phyloP scores from a whole-genome alignment of 2,329 filamentous ascomycete species.

The Ceratocystis cubensis region DNA sequence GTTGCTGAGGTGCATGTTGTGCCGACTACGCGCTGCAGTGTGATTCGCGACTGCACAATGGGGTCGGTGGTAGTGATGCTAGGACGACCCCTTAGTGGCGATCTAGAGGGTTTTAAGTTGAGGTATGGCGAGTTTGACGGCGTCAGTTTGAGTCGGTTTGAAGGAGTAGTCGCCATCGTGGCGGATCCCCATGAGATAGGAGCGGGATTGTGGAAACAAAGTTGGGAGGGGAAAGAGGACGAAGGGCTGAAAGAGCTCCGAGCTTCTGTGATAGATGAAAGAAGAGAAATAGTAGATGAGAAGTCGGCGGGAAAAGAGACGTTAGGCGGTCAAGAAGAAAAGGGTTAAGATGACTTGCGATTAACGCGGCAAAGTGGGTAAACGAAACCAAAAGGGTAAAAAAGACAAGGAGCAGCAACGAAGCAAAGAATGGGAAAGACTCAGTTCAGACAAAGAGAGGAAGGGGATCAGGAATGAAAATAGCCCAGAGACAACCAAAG shows the following conservation, averaged over 20 bases:
- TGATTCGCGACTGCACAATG: constrained; percentile 47
- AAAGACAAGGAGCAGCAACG: background rate
- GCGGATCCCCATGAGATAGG: constrained; percentile 37
- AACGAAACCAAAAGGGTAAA: background rate
- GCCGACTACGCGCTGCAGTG: constrained; percentile 74
- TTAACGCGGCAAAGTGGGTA: background rate
- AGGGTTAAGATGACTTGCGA: background rate
- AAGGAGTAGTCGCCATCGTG: constrained; percentile 47
- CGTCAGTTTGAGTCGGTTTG: constrained; percentile 53
- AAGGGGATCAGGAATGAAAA: constrained; percentile 2
- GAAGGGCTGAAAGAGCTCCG: background rate
- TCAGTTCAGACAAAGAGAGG: background rate
- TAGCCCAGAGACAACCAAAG: background rate
- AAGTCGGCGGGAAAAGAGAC: constrained; percentile 7
- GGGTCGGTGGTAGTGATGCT: constrained; percentile 30
- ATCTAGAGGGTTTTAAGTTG: constrained; percentile 45
- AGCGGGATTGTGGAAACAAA: constrained; percentile 8
- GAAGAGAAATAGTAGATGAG: background rate
- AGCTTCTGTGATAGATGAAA: background rate
- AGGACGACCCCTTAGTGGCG: constrained; percentile 42
- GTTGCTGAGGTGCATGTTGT: constrained; percentile 76
- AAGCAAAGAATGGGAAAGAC: constrained; percentile 7
- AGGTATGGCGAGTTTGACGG: constrained; percentile 65
- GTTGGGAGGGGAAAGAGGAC: background rate
- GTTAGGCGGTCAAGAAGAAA: background rate